phyloP scores from a whole-genome alignment of 1,284 basidiomycete species.

The Leccinum ponderosum region DNA sequence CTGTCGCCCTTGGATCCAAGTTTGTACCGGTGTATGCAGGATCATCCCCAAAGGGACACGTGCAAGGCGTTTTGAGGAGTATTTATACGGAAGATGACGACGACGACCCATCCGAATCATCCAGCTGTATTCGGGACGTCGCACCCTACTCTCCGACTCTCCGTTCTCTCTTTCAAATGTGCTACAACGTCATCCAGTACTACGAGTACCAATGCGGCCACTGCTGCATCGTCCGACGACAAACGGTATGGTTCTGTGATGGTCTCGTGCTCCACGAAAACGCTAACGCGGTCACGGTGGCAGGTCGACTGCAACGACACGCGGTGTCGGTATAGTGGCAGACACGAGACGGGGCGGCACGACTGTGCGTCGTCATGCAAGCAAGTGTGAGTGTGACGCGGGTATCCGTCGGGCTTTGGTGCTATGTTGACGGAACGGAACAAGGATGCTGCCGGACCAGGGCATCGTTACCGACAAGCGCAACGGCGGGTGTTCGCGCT shows the following conservation, averaged over 20 bases:
- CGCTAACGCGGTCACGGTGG: neutral
- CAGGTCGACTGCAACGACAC: constrained; percentile 48
- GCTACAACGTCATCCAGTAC: constrained; percentile 40
- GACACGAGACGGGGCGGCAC: constrained; percentile 38
- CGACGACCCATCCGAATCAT: constrained; percentile 1
- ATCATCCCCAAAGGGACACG: constrained; percentile 6
- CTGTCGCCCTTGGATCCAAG: constrained; percentile 1
- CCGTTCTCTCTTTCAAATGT: constrained; percentile 36
- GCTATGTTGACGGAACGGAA: constrained; percentile 13
- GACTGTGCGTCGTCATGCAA: constrained; percentile 39
- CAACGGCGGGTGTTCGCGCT: constrained; percentile 19
- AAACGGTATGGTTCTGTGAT: constrained; percentile 36
- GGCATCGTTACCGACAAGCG: constrained; percentile 26
- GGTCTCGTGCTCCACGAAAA: neutral
- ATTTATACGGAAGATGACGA: constrained; percentile 23
- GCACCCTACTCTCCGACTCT: constrained; percentile 2
- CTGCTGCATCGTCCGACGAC: constrained; percentile 31
- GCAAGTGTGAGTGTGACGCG: constrained; percentile 36
- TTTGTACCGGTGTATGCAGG: constrained; percentile 1
- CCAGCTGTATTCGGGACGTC: constrained; percentile 2
- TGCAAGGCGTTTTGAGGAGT: constrained; percentile 13
- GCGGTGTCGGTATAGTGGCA: constrained; percentile 39
- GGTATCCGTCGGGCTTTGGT: neutral
- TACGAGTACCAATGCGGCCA: constrained; percentile 40
- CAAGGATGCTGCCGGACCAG: constrained; percentile 33